These are phyloP conservation scores for Quaeritorhiza haematococci DNA, from an alignment of 371 early-diverging fungal species.

Conservation along the genomic window DNA sequence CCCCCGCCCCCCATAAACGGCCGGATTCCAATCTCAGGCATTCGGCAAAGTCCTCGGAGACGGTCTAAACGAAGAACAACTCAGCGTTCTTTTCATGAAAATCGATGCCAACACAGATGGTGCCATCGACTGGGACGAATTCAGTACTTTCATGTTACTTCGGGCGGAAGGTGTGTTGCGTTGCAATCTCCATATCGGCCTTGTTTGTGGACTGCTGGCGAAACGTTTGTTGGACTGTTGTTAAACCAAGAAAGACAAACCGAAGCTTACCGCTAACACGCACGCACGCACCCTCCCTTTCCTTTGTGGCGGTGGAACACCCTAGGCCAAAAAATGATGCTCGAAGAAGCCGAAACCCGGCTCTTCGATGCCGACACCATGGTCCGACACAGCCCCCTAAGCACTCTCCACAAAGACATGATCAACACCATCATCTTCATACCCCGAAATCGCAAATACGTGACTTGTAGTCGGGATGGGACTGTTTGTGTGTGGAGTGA, in stretches of 20 bases:
- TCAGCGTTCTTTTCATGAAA: conserved; percentile 44
- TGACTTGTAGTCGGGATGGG: conserved; percentile 42
- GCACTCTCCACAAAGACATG: conserved; percentile 38
- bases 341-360: conserved; percentile 28
- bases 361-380: conserved; percentile 20
- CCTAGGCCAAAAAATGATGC: conserved; percentile 36
- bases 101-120: conserved; percentile 48
- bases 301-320: too few species aligned
- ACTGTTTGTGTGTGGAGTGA: conserved; percentile 44
- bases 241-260: too few species aligned
- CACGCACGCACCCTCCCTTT: too few species aligned
- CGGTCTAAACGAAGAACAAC: conserved; percentile 41
- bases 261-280: too few species aligned
- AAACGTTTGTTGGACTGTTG: too few species aligned
- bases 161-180: conserved; percentile 42
- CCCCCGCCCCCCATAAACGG: too few species aligned
- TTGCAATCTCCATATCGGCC: too few species aligned
- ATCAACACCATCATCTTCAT: conserved; percentile 30
- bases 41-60: conserved; percentile 39
- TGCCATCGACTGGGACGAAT: conserved; percentile 47
- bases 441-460: conserved; percentile 15
- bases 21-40: too few species aligned
- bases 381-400: conserved; percentile 17
- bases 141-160: conserved; percentile 44
- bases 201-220: too few species aligned